Base-by-base conservation (phyloP, 371 early-diverging fungal genomes). In the Mortierella sp. region DNA sequence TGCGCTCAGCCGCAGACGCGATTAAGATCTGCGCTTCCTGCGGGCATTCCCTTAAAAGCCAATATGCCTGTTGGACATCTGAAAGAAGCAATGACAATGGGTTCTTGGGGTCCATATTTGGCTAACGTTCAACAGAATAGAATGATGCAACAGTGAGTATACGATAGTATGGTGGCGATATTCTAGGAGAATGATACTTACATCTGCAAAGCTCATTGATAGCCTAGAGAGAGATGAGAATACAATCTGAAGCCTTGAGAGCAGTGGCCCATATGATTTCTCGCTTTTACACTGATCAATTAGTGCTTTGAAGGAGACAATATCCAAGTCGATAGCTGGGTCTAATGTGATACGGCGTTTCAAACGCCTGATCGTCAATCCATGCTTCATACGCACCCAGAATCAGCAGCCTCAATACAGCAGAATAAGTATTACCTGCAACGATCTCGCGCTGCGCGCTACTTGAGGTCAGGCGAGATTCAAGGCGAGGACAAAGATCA, bases 181-280 rank as follows among this genome's bases (percentile, higher is more conserved):
- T 38, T n/a, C 21, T 58, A 15, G 36, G n/a, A 50, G 55, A 22
- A 13, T n/a, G 19, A 48, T n/a, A 58, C 79, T 64, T 62, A 79
- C 79, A 47, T 75, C 81, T n/a, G 81, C 72, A 69, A 81, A 81
- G 28, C 81, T 81, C 72, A 81, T 71, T 1, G 81, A 81, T 16
- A 81, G 63, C 43, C 81, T 40, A 11, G 81, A 81, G 38, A 81
- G 81, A 1, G 81, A 81, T 0, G 81, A 81, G 36, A 81, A 81
- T 0, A 81, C 81, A n/a, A 45, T 45, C 41, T 81, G 72, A 11
- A 81, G 69, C 6, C 81, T 67, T 0, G 70, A 32, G 13, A 75
- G 75, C 3, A 81, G n/a, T 21, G 76, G 57, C 2, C n/a, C 72
- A 24, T 75, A 81, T 0, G 75, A 72, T 65, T 72, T 60, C 22